Base-by-base conservation (phyloP, 495 filamentous ascomycete species). In the Chlorociboria aeruginascens region DNA sequence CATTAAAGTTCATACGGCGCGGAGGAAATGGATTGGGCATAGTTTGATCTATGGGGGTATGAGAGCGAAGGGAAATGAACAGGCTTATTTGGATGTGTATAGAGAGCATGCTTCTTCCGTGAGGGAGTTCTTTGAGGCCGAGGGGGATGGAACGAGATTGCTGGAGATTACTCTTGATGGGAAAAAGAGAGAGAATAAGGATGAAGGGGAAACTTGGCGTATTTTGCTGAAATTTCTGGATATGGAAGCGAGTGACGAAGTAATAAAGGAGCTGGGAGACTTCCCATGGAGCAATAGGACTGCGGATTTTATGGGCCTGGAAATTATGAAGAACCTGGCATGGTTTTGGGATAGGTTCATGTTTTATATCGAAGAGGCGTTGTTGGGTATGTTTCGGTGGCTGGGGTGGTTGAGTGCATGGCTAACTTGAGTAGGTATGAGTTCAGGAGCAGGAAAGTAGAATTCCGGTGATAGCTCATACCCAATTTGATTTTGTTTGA, bases 51-150 rank as follows among this genome's bases (percentile, higher is more conserved):
- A 49, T 38, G 47, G 47, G 7, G 47, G 13, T n/a, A 49, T 25
- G 13, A 11, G 14, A 20, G 47, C 32, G 30, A 29, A 49, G 8
- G 40, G 40, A 7, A 36, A 49, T 31, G 47, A 49, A 37, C 28
- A 44, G 13, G 13, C 32, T 16, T 49, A 46, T 34, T 29, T 49
- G 40, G 33, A 49, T n/a, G 16, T 40, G 28, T 49, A 49, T 20
- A 13, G 10, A 8, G 17, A 20, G 7, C 47, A 49, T 38, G 8
- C 32, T 10, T 7, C 10, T 7, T n/a, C 11, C 13, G 47, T 49
- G 6, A 9, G 40, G 34, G 29, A 10, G 6, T 49, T 43, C 30
- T 49, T 49, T 43, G 47, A 16, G 11, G 7, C 8, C 3, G 7
- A 32, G 12, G 47, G 32, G 11, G 44, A 46, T 11, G 28, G 45